Percentiles rank a stretch among this genome's conserved stretches.
phyloP scores from a whole-genome alignment of 768 basidiomycete species.

The Naematelia encephala region DNA sequence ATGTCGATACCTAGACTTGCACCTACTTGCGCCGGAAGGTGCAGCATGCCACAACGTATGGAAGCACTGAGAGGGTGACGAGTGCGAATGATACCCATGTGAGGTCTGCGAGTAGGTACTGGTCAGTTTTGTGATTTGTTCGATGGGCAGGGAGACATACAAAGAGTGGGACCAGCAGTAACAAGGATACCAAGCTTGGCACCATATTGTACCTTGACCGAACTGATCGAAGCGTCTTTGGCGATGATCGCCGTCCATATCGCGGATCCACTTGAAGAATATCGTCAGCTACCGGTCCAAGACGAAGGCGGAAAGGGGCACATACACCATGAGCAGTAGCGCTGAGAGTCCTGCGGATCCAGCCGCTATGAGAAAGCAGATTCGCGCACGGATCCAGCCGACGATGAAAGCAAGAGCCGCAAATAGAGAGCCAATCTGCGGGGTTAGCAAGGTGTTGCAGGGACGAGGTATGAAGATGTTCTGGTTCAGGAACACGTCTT shows the following conservation, averaged over 20 bases:
- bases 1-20: too few species aligned
- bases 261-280: slow-evolving; percentile 37
- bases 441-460: neutral
- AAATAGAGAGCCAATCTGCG: slow-evolving; percentile 37
- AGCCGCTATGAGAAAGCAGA: slow-evolving; percentile 43
- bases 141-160: slow-evolving; percentile 25
- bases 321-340: slow-evolving; percentile 39
- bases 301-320: neutral
- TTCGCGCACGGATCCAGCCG: slow-evolving; percentile 37
- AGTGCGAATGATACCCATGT: slow-evolving; percentile 48
- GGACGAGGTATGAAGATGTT: too few species aligned
- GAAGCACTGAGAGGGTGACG: slow-evolving; percentile 36
- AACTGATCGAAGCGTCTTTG: slow-evolving; percentile 37
- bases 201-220: slow-evolving; percentile 31
- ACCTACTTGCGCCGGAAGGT: slow-evolving; percentile 35
- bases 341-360: slow-evolving; percentile 31
- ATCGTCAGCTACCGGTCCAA: slow-evolving; percentile 4
- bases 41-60: slow-evolving; percentile 46
- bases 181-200: slow-evolving; percentile 34
- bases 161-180: slow-evolving; percentile 40
- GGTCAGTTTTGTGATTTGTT: neutral
- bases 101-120: slow-evolving; percentile 31
- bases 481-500: too few species aligned
- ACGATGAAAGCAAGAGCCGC: slow-evolving; percentile 38
- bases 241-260: slow-evolving; percentile 47